Base-by-base conservation (phyloP, 148 eudicot species). In the Pouteria glomerata region DNA sequence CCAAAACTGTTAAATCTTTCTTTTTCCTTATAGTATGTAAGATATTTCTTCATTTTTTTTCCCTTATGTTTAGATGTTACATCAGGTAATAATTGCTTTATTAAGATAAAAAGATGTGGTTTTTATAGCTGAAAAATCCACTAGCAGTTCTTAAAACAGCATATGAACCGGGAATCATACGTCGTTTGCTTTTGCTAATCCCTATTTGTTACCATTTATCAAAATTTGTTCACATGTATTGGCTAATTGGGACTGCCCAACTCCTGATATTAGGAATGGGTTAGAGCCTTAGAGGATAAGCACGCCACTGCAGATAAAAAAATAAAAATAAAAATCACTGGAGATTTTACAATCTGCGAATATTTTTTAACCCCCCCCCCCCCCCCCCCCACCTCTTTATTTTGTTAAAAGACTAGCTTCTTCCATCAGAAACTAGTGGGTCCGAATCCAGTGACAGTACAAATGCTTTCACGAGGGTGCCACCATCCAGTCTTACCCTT, bases 401-500 rank as follows among this genome's bases (percentile, higher is more conserved):
- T 42, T 44, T 21, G 52, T 60, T 44, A 51, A 68, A 66, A 50
- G 66, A 55, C 19, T 10, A n/a, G 35, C 66, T 42, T 60, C 57
- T 73, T 33, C 66, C 44, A 64, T 57, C 37, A 55, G 74, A 50
- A 61, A 74, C 53, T 58, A 48, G 82, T 73, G 82, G 87, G 78
- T 69, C 80, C 26, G 23, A 58, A 45, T 74, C 74, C 56, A 76
- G 60, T 74, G 68, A 61, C 44, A 37, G 69, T 48, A 68, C 78
- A 63, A 71, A 67, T 35, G 42, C 53, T 64, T 57, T 79, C 80
- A 77, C 80, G 75, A 78, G 86, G 63, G 63, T 66, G 52, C 68
- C 74, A 74, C 69, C 21, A 35, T 23, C 72, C 62, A 60, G 16
- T 31, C 57, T 45, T 33, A 42, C 26, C 72, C 57, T 69, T 74